These are phyloP conservation scores for Trypanosoma caninum DNA, from an alignment of 208 protist genomes.

Conservation along the genomic window DNA sequence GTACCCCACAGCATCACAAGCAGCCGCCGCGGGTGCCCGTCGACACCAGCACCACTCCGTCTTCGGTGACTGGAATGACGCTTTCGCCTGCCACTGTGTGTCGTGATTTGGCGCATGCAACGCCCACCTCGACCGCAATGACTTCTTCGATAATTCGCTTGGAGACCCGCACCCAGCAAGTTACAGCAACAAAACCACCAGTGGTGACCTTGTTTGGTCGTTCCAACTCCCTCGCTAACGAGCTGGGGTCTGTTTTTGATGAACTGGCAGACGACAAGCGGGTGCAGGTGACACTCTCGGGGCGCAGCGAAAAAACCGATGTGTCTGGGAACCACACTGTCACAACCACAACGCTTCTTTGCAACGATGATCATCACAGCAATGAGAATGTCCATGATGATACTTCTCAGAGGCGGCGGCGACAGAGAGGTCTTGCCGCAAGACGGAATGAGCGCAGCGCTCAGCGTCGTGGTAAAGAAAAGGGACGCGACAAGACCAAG, in stretches of 20 bases:
- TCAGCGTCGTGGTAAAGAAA: slow-evolving; percentile 9
- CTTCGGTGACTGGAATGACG: slow-evolving; percentile 30
- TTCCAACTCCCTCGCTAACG: slow-evolving; percentile 16
- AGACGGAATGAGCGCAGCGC: not conserved
- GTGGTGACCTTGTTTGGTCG: not conserved
- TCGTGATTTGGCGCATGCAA: slow-evolving; percentile 3
- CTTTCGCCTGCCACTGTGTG: slow-evolving; percentile 9
- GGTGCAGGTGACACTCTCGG: too few species aligned
- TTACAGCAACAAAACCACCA: not conserved
- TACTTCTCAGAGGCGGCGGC: too few species aligned
- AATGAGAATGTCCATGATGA: too few species aligned
- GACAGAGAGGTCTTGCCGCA: not conserved
- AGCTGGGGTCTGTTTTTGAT: slow-evolving; percentile 23
- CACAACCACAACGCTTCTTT: not conserved
- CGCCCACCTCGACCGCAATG: not conserved
- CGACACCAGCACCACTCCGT: slow-evolving; percentile 10
- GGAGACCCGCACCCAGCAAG: not conserved
- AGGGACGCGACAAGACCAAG: not conserved
- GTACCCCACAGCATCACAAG: slow-evolving; percentile 9
- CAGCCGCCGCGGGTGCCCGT: not conserved
- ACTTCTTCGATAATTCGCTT: not conserved
- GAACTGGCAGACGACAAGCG: slow-evolving; percentile 17
- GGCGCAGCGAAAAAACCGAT: not conserved
- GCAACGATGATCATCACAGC: slow-evolving; percentile 1
- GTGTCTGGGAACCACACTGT: not conserved